These are phyloP conservation scores for Drosera capensis DNA, from an alignment of 148 eudicot genomes.

Conservation along the genomic window DNA sequence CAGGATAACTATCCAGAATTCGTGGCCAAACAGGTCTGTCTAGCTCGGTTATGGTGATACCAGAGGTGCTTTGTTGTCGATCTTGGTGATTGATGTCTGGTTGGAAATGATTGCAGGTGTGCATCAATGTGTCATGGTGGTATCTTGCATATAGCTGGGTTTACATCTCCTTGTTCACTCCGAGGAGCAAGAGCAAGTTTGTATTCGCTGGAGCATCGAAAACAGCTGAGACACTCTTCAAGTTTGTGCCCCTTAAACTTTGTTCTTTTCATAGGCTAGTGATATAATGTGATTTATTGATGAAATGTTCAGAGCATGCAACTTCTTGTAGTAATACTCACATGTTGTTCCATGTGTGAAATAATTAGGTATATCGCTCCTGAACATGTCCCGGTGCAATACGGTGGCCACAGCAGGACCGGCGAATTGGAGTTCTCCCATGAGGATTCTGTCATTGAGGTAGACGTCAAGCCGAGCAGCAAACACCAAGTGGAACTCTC, in stretches of 20 bases:
- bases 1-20: conserved; percentile 76
- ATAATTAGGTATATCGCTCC: conserved; percentile 39
- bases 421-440: conserved; percentile 23
- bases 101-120: conserved; percentile 23
- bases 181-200: conserved; percentile 59
- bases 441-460: conserved; percentile 31
- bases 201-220: conserved; percentile 39
- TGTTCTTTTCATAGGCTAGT: neutral
- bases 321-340: no score
- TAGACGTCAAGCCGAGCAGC: conserved; percentile 26
- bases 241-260: conserved; percentile 18
- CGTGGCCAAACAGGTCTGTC: conserved; percentile 48
- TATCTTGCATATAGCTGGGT: conserved; percentile 44
- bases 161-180: conserved; percentile 44
- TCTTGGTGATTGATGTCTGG: neutral
- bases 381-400: conserved; percentile 39
- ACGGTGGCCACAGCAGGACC: conserved; percentile 40
- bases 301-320: conserved; percentile 1
- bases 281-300: neutral
- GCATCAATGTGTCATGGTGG: conserved; percentile 66
- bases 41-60: neutral
- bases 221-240: conserved; percentile 53
- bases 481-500: conserved; percentile 37
- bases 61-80: neutral
- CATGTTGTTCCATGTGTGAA: neutral